These are phyloP conservation scores for Citrullus mucosospermus DNA, from an alignment of 306 rosid genomes.

Conservation along the genomic window DNA sequence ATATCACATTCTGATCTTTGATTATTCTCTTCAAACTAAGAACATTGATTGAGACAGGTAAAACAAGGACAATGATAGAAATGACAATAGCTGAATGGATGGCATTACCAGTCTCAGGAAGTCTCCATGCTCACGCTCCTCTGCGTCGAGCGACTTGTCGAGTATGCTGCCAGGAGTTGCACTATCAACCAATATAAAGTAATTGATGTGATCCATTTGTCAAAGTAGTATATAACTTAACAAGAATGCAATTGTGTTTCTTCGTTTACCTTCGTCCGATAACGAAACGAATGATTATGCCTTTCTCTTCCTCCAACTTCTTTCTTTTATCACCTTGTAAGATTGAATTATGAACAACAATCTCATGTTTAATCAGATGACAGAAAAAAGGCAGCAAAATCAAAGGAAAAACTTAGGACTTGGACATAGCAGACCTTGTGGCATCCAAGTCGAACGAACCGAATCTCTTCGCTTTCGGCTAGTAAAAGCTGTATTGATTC, in stretches of 20 bases:
- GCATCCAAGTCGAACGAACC: conserved; percentile 90
- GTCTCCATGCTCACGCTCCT: conserved; percentile 61
- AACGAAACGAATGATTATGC: conserved; percentile 72
- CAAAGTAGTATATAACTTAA: neutral
- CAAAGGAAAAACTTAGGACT: neutral
- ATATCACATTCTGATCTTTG: neutral
- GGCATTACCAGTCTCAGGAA: conserved; percentile 69
- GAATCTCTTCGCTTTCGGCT: conserved; percentile 82
- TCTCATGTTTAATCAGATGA: neutral
- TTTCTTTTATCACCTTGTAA: conserved; percentile 48
- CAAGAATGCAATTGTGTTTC: neutral
- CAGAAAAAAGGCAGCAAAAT: neutral
- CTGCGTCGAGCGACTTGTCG: conserved; percentile 64
- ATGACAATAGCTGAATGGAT: neutral
- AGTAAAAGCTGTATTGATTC: conserved; percentile 81
- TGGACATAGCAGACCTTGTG: conserved; percentile 40
- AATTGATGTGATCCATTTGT: neutral
- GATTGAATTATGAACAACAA: neutral
- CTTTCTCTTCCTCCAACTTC: conserved; percentile 82
- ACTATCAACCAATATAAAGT: conserved; percentile 22
- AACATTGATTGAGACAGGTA: neutral
- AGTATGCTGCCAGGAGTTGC: conserved; percentile 72
- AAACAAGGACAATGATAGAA: neutral
- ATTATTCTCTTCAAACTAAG: neutral
- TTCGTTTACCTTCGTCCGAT: conserved; percentile 75